Percentiles rank a stretch among this genome's conserved stretches.
Conservation (phyloP, 371 early-diverging fungal species). For the Syncephalastrum racemosum region DNA sequence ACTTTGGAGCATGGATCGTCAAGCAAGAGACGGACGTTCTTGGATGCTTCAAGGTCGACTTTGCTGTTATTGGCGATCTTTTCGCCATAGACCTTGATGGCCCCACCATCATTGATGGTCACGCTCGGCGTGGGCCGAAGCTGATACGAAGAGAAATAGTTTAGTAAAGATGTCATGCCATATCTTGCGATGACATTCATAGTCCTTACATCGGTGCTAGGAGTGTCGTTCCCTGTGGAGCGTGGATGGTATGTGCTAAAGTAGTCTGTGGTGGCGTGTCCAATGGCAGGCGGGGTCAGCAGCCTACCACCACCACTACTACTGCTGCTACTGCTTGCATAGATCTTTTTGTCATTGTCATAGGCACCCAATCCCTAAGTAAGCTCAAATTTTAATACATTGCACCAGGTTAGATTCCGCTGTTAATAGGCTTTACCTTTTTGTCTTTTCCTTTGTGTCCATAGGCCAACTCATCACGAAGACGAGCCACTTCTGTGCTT, state of each 20-base stretch:
- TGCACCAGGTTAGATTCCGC: background rate
- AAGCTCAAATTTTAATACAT: slow-evolving; percentile 1
- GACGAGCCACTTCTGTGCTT: slow-evolving; percentile 44
- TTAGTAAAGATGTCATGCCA: too few relatives aligned
- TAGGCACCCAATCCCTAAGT: background rate
- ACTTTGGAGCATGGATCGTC: slow-evolving; percentile 87
- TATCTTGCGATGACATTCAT: too few relatives aligned
- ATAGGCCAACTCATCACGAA: slow-evolving; percentile 58
- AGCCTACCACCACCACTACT: background rate
- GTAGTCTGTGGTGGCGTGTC: too few relatives aligned
- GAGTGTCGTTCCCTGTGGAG: slow-evolving; percentile 7
- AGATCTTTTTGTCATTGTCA: background rate
- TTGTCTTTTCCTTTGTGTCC: slow-evolving; percentile 60
- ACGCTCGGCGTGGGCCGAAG: slow-evolving; percentile 29
- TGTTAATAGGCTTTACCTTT: slow-evolving; percentile 50
- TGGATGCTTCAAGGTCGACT: slow-evolving; percentile 78
- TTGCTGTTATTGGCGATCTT: slow-evolving; percentile 54
- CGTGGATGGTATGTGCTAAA: slow-evolving; percentile 4
- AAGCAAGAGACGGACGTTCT: slow-evolving; percentile 79
- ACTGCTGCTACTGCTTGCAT: slow-evolving; percentile 13
- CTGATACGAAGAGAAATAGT: background rate
- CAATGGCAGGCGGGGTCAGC: slow-evolving; percentile 21
- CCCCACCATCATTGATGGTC: slow-evolving; percentile 60
- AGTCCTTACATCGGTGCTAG: too few relatives aligned
- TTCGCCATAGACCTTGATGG: slow-evolving; percentile 76